Conservation (phyloP, 108 stramenopile genomes). For the Nannochloropsis salina region DNA sequence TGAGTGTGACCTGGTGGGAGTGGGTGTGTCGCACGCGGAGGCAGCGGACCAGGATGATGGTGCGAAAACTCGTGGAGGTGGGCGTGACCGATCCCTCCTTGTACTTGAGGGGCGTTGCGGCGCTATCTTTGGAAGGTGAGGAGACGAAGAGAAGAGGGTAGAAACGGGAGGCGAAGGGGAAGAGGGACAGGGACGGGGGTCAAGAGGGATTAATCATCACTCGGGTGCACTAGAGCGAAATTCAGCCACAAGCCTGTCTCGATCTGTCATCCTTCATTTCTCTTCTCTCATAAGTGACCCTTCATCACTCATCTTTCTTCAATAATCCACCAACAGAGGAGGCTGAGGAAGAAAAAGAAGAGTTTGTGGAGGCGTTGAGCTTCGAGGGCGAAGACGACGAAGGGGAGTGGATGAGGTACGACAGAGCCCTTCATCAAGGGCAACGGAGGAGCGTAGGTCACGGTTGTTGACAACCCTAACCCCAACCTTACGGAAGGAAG, state of each 20-base stretch:
- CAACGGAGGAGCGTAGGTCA: too few relatives aligned
- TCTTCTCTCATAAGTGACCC: not conserved
- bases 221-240: too few relatives aligned
- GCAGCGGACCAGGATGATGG: not conserved
- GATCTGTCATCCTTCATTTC: not conserved
- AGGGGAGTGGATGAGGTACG: not conserved
- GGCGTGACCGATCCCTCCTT: slow-evolving; percentile 2
- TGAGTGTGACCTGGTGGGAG: slow-evolving; percentile 4
- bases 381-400: not conserved
- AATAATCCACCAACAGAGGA: not conserved
- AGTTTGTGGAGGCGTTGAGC: not conserved
- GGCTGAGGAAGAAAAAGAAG: not conserved
- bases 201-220: too few relatives aligned
- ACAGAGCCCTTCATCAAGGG: too few relatives aligned
- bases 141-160: not conserved
- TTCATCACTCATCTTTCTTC: not conserved
- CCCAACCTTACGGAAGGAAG: too few relatives aligned
- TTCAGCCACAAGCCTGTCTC: not conserved
- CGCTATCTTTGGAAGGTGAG: not conserved
- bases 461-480: too few relatives aligned
- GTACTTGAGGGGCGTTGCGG: not conserved
- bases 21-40: slow-evolving; percentile 1
- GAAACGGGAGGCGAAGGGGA: not conserved
- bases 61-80: not conserved
- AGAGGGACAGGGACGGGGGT: not conserved